Base-by-base conservation (phyloP, 345 rosid species). In the Eucalyptus leucophloia region DNA sequence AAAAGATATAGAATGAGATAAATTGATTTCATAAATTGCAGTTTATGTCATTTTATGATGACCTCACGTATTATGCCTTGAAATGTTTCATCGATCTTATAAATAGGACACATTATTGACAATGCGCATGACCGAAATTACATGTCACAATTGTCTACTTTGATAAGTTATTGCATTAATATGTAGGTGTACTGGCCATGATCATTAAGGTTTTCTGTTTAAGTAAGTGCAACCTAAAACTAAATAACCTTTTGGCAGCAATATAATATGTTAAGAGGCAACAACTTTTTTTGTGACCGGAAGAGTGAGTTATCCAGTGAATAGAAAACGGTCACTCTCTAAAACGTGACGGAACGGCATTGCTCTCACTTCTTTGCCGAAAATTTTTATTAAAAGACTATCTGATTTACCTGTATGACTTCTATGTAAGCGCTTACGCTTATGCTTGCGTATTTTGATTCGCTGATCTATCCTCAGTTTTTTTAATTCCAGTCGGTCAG, bases 11-110 rank as follows among this genome's bases (percentile, higher is more conserved):
- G 3, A 62, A 62, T 62, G 69, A 62, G 69, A 62, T 28, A 13
- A 13, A 14, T 13, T 5, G 0, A 30, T 62, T 62, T 62, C 16
- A 30, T 7, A 30, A 30, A 14, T n/a, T 0, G 18, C 34, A 14
- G 8, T 62, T 30, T 2, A 15, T 0, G 18, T 62, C 2, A 62
- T 62, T 62, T 28, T 28, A 62, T 62, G 17, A 62, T 30, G 34
- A 62, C 7, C 7, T 62, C 69, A 28, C 9, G 1, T 30, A 7
- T 0, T 7, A 13, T 30, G 18, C 16, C 34, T 62, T 30, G 34
- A 13, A 30, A 62, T 62, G 32, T 30, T 28, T 62, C n/a, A 6
- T 30, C 8, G 0, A 30, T 62, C 4, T 6, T 30, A 62, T 28
- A 7, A 28, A 30, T 30, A 53, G 24, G 24, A 53, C 5, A 53